A percentile compares a stretch with the other conserved stretches of the same genome.
These are phyloP conservation scores for Metroxylon sagu DNA, from an alignment of 176 grass and related monocot species.

Conservation along the genomic window DNA sequence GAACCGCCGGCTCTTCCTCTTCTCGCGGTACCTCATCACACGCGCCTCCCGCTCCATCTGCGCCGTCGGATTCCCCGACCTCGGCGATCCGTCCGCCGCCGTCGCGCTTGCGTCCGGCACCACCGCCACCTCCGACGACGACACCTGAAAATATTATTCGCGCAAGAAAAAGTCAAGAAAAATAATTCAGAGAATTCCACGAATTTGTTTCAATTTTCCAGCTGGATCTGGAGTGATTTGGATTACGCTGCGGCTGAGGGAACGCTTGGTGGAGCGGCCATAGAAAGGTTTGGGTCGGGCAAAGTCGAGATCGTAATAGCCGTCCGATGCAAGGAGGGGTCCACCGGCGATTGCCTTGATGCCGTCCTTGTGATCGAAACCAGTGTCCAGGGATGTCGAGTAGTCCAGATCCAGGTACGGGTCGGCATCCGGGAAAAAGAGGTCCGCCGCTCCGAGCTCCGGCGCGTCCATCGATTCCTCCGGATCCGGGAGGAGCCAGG, in stretches of 20 bases:
- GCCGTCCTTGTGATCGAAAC: slow-evolving; percentile 45
- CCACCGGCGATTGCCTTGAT: slow-evolving; percentile 17
- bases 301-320: slow-evolving; percentile 32
- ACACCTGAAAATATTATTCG: slow-evolving; percentile 30
- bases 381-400: not conserved
- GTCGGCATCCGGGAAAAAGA: slow-evolving; percentile 53
- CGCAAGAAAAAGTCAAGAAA: too few relatives aligned
- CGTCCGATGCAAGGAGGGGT: not conserved
- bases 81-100: not conserved
- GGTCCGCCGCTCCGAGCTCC: slow-evolving; percentile 40
- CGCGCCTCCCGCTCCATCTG: slow-evolving; percentile 40
- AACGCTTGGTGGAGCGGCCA: slow-evolving; percentile 41
- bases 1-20: slow-evolving; percentile 81
- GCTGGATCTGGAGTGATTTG: not conserved
- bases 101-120: slow-evolving; percentile 17
- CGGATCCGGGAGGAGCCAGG: slow-evolving; percentile 12
- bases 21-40: slow-evolving; percentile 90
- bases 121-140: slow-evolving; percentile 48
- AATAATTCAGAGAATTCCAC: slow-evolving; percentile 1
- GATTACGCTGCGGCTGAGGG: slow-evolving; percentile 53
- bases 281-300: slow-evolving; percentile 36
- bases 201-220: not conserved
- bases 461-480: slow-evolving; percentile 36
- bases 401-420: slow-evolving; percentile 56
- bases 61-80: slow-evolving; percentile 21